phyloP scores from a whole-genome alignment of 2,329 filamentous ascomycete species.

The Xylariaceae sp. region DNA sequence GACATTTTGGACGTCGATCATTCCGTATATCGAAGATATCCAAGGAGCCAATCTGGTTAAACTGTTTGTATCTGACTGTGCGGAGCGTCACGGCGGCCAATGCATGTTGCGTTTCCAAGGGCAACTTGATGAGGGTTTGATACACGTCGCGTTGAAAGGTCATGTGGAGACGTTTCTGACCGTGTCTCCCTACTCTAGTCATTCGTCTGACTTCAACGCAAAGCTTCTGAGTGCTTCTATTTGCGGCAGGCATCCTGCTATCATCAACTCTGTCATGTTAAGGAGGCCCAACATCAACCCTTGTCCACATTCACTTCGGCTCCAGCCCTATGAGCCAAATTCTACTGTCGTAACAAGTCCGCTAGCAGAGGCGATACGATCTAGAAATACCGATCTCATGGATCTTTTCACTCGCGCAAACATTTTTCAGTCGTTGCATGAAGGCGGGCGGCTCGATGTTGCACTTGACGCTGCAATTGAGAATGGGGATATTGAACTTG shows the following conservation, averaged over 20 bases:
- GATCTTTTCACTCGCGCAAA: neutral
- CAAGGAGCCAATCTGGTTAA: neutral
- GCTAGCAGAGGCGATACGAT: neutral
- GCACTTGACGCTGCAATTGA: neutral
- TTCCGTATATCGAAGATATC: neutral
- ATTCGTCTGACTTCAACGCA: neutral
- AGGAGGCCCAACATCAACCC: conserved; percentile 6
- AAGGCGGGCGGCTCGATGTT: neutral
- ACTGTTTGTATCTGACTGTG: neutral
- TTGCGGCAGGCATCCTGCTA: neutral
- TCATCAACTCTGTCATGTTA: conserved; percentile 2
- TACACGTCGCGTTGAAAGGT: neutral
- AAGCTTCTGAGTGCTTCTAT: conserved; percentile 2
- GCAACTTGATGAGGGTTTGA: neutral
- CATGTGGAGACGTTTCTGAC: neutral
- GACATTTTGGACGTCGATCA: neutral
- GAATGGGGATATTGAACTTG: neutral
- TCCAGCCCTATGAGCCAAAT: too few relatives aligned
- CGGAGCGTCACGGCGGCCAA: neutral
- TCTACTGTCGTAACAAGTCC: neutral
- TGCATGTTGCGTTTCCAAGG: neutral
- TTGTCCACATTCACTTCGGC: neutral
- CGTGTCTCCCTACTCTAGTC: neutral
- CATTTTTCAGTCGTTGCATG: neutral
- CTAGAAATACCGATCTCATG: neutral